Conservation (phyloP, 768 basidiomycete genomes). For the Piloderma croceum region DNA sequence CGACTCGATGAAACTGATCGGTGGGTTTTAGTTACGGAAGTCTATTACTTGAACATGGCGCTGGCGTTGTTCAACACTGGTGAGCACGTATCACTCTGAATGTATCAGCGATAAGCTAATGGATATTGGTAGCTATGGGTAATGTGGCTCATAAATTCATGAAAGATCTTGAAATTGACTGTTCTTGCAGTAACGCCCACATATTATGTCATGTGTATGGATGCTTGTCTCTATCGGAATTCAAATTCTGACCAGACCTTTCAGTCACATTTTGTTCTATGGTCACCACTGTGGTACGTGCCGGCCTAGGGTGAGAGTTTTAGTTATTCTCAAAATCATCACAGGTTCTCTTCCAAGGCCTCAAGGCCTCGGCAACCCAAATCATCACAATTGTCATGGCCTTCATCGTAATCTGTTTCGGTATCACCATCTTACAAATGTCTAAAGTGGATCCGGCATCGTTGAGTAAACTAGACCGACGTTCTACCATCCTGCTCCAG, state of each 20-base stretch:
- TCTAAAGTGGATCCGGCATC: slow-evolving; percentile 86
- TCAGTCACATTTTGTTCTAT: slow-evolving; percentile 81
- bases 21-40: slow-evolving; percentile 62
- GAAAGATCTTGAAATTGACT: slow-evolving; percentile 18
- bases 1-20: slow-evolving; percentile 9
- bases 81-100: slow-evolving; percentile 26
- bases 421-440: slow-evolving; percentile 94
- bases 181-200: slow-evolving; percentile 68
- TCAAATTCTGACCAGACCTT: slow-evolving; percentile 5
- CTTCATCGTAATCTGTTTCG: slow-evolving; percentile 86
- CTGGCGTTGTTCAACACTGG: slow-evolving; percentile 93
- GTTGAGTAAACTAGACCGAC: slow-evolving; percentile 77
- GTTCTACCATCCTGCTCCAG: slow-evolving; percentile 84
- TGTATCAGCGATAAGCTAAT: slow-evolving; percentile 4
- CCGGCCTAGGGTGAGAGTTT: too few species aligned
- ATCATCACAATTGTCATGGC: slow-evolving; percentile 91
- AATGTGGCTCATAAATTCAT: slow-evolving; percentile 22
- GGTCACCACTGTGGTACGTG: slow-evolving; percentile 70
- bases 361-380: slow-evolving; percentile 66
- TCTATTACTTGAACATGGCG: slow-evolving; percentile 93
- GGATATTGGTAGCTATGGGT: slow-evolving; percentile 56
- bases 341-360: slow-evolving; percentile 85
- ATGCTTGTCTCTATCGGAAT: neutral
- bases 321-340: neutral
- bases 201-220: slow-evolving; percentile 79